A percentile compares a stretch with the other conserved stretches of the same genome.
Evolutionary conservation across 768 basidiomycete species (phyloP).

Genomic region (Saitozyma podzolica): DNA sequence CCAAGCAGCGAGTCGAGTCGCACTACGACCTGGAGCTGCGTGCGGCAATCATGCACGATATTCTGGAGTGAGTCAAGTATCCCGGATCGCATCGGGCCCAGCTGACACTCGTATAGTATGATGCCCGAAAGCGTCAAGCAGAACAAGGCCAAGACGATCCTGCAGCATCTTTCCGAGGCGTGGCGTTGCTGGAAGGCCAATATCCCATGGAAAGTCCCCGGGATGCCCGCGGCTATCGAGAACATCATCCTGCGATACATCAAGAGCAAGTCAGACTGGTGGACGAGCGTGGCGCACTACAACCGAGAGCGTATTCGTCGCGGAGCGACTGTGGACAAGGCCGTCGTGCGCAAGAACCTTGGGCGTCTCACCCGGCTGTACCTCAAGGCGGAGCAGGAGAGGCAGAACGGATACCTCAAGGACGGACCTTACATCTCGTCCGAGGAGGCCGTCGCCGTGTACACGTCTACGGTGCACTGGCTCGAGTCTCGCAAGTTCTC

Average conservation of each 20-base stretch:
- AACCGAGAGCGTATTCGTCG: conserved; percentile 79
- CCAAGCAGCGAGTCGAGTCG: conserved; percentile 97
- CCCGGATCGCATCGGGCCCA: not conserved
- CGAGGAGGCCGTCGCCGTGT: conserved; percentile 97
- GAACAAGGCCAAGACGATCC: conserved; percentile 98
- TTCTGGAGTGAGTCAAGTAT: conserved; percentile 47
- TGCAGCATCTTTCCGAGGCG: conserved; percentile 96
- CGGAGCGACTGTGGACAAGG: conserved; percentile 65
- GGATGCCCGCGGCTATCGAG: conserved; percentile 95
- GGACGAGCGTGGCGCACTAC: conserved; percentile 97
- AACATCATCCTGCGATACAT: conserved; percentile 98
- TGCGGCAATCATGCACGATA: conserved; percentile 99
- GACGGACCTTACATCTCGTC: conserved; percentile 99
- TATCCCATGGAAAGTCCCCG: conserved; percentile 99
- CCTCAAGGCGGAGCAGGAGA: conserved; percentile 97
- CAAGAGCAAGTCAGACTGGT: conserved; percentile 99
- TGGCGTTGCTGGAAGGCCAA: conserved; percentile 77
- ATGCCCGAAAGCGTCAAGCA: conserved; percentile 90
- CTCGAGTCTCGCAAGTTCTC: conserved; percentile 94
- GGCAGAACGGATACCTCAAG: conserved; percentile 97
- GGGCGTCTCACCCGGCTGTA: conserved; percentile 96
- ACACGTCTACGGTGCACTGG: conserved; percentile 99
- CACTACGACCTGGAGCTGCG: conserved; percentile 97
- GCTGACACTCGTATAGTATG: conserved; percentile 60
- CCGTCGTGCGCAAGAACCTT: conserved; percentile 98